Conservation (phyloP, 129 eudicot species). For the Artemisia tridentata region DNA sequence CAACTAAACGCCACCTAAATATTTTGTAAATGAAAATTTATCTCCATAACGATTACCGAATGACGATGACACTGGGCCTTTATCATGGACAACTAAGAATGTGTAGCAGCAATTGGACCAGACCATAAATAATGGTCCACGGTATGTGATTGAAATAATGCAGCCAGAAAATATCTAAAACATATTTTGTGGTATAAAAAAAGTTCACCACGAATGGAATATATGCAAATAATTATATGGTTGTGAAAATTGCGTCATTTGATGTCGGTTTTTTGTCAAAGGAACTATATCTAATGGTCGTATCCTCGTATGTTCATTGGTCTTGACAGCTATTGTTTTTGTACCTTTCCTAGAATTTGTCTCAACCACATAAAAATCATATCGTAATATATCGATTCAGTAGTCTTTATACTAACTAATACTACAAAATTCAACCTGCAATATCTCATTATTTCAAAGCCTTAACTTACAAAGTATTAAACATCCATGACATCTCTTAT, state of each 20-base stretch:
- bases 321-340: neutral
- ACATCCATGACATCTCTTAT: too few relatives aligned
- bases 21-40: neutral
- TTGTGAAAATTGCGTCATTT: neutral
- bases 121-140: slow-evolving; percentile 23
- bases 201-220: slow-evolving; percentile 16
- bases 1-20: too few relatives aligned
- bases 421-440: too few relatives aligned
- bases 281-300: slow-evolving; percentile 7
- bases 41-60: neutral
- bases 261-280: neutral
- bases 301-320: slow-evolving; percentile 3
- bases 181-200: slow-evolving; percentile 21
- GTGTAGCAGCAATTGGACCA: slow-evolving; percentile 10
- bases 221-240: slow-evolving; percentile 18
- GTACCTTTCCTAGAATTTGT: slow-evolving; percentile 19
- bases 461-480: too few relatives aligned
- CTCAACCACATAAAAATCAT: slow-evolving; percentile 19
- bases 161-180: slow-evolving; percentile 19
- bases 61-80: slow-evolving; percentile 5
- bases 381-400: neutral
- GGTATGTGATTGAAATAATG: slow-evolving; percentile 16
- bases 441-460: too few relatives aligned
- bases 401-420: too few relatives aligned
- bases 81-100: slow-evolving; percentile 13